Base-by-base conservation (phyloP, 805 yeast species). In the Kurtzmaniella cleridarum region DNA sequence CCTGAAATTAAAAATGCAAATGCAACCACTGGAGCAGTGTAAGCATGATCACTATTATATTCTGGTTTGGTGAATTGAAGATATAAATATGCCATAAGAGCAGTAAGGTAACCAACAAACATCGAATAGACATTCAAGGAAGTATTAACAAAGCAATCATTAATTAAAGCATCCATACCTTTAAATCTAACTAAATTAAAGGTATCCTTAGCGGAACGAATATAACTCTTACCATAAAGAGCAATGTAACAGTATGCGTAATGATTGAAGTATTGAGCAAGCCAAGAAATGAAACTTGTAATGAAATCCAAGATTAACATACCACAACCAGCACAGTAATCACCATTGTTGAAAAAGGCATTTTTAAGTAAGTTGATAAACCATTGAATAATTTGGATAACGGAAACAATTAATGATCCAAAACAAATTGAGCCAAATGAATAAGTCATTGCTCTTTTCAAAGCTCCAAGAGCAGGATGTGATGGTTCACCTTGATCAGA, bases 341-440 rank as follows among this genome's bases (percentile, higher is more conserved):
- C 75, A 27, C 79, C 79, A 26, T 72, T 72, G 26, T 64, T 66
- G 18, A 75, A 69, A 18, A 79, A 73, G 45, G 70, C 67, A 38
- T 73, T 75, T 52, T 79, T 75, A 35, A 79, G 53, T 16, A 78
- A 56, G 14, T 71, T 66, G 30, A 86, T 53, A 4, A 76, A 53
- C 37, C 77, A 80, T 44, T 78, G 74, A 32, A 84, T 45, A 12
- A 87, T 70, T 53, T 86, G 91, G 45, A 88, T 73, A 18, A 87
- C 45, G 0, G 87, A 78, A 30, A 84, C 84, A 55, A 84, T 72
- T 52, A 84, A 59, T 2, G 88, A 82, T 0, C 96, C 96, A 54
- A 86, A 84, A 56, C 95, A 84, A 40, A 90, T 82, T 2, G 95
- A 84, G 2, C 98, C 97, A 53, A 89, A 83, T 8, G 95, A 86